These are phyloP conservation scores for Entomortierella lignicola DNA, from an alignment of 192 early-diverging fungal species.

Conservation along the genomic window DNA sequence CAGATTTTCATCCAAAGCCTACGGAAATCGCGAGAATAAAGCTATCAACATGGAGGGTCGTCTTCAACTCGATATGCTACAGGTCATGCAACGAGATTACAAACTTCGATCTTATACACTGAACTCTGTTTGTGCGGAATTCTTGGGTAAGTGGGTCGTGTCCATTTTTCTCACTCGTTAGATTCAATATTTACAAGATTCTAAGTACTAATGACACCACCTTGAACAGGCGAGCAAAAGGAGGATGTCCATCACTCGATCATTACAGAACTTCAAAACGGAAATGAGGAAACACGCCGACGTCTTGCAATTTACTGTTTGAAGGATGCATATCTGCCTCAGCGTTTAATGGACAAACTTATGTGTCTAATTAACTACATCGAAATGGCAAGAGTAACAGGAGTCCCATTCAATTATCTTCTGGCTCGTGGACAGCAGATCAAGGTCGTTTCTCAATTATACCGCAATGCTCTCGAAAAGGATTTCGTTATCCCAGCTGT, in stretches of 20 bases:
- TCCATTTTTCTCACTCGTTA: no score
- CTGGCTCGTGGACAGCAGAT: slow-evolving; percentile 96
- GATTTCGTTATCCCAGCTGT: slow-evolving; percentile 91
- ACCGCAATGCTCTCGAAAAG: slow-evolving; percentile 83
- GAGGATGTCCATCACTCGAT: slow-evolving; percentile 99
- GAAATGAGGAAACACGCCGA: slow-evolving; percentile 92
- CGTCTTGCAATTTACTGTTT: slow-evolving; percentile 97
- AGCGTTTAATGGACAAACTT: slow-evolving; percentile 94
- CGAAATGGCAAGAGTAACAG: slow-evolving; percentile 99
- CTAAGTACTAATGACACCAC: no score
- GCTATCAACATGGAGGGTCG: slow-evolving; percentile 90
- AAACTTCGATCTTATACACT: slow-evolving; percentile 96
- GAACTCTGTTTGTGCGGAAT: slow-evolving; percentile 96
- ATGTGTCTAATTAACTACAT: slow-evolving; percentile 97
- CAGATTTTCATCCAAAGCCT: slow-evolving; percentile 92
- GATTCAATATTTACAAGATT: no score
- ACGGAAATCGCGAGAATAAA: slow-evolving; percentile 93
- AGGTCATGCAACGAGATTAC: slow-evolving; percentile 95
- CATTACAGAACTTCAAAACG: slow-evolving; percentile 97
- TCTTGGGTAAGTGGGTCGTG: slow-evolving; percentile 81
- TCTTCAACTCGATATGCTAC: slow-evolving; percentile 92
- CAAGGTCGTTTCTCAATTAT: slow-evolving; percentile 98
- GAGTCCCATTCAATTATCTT: slow-evolving; percentile 95
- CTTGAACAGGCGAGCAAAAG: slow-evolving; percentile 87
- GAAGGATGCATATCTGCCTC: slow-evolving; percentile 96